Percentiles rank a stretch among this genome's conserved stretches.
These are phyloP conservation scores for Hypseocharis bilobata DNA, from an alignment of 441 rosid genomes.

Conservation along the genomic window DNA sequence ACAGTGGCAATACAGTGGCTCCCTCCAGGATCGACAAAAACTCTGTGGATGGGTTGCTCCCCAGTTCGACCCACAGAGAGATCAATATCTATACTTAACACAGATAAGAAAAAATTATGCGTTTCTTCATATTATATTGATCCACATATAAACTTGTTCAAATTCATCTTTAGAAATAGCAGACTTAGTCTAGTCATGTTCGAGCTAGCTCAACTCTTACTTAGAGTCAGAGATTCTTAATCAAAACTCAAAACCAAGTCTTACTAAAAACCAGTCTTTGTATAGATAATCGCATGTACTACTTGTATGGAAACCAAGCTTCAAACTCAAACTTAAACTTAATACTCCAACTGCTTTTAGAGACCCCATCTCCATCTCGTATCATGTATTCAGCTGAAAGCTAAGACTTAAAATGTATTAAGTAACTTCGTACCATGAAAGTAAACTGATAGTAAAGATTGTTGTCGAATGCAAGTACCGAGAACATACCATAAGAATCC, in stretches of 20 bases:
- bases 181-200: neutral
- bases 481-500: constrained; percentile 44
- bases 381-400: neutral
- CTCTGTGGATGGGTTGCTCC: constrained; percentile 80
- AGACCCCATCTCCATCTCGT: neutral
- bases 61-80: constrained; percentile 76
- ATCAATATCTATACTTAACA: constrained; percentile 57
- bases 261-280: neutral
- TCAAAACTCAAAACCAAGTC: too few species aligned
- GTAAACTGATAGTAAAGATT: neutral
- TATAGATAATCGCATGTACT: neutral
- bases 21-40: constrained; percentile 96
- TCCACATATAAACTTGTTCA: neutral
- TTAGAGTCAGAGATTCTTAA: too few species aligned
- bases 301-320: neutral
- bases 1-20: constrained; percentile 87
- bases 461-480: neutral
- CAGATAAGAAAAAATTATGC: constrained; percentile 6
- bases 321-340: neutral
- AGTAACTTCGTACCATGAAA: neutral
- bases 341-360: too few species aligned
- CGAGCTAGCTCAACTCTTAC: neutral
- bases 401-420: neutral
- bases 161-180: neutral
- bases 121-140: neutral